A percentile compares a stretch with the other conserved stretches of the same genome.
Evolutionary conservation across 768 basidiomycete genomes (phyloP).

Genomic region (Cystobasidium ongulense): DNA sequence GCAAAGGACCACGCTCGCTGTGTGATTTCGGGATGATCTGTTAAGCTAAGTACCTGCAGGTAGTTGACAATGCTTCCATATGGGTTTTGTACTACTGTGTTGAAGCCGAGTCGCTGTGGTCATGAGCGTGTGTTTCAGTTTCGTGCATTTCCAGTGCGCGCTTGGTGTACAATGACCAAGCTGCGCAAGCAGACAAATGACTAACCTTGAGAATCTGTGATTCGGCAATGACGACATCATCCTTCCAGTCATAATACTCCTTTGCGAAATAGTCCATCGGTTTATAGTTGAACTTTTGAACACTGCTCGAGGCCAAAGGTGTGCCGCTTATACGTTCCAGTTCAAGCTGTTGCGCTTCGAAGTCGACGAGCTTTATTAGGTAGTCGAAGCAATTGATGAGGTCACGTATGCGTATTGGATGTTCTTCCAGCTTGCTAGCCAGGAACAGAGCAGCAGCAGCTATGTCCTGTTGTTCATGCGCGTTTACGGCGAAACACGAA

Average conservation of each 20-base stretch:
- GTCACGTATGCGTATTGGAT: constrained; percentile 81
- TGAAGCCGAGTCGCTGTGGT: constrained; percentile 63
- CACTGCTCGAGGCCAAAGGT: neutral
- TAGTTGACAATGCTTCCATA: constrained; percentile 95
- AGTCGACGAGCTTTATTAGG: constrained; percentile 50
- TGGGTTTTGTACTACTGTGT: constrained; percentile 83
- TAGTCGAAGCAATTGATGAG: constrained; percentile 90
- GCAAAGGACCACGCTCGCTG: constrained; percentile 84
- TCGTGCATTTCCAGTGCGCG: too few species aligned
- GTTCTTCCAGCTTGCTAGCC: constrained; percentile 86
- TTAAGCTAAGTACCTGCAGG: constrained; percentile 77
- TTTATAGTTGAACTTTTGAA: constrained; percentile 47
- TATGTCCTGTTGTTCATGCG: constrained; percentile 56
- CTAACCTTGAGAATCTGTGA: constrained; percentile 90
- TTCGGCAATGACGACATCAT: constrained; percentile 83
- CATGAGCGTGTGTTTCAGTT: neutral
- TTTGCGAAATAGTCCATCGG: constrained; percentile 84
- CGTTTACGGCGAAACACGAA: neutral
- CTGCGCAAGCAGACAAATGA: neutral
- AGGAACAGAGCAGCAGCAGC: constrained; percentile 82
- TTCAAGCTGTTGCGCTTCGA: constrained; percentile 6
- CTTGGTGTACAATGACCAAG: neutral
- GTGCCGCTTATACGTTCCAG: neutral
- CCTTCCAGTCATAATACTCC: constrained; percentile 88
- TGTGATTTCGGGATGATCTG: constrained; percentile 61